Percentiles rank a stretch among this genome's conserved stretches.
Conservation (phyloP, 2,329 filamentous ascomycete species). For the Sporothrix brunneoviolacea region DNA sequence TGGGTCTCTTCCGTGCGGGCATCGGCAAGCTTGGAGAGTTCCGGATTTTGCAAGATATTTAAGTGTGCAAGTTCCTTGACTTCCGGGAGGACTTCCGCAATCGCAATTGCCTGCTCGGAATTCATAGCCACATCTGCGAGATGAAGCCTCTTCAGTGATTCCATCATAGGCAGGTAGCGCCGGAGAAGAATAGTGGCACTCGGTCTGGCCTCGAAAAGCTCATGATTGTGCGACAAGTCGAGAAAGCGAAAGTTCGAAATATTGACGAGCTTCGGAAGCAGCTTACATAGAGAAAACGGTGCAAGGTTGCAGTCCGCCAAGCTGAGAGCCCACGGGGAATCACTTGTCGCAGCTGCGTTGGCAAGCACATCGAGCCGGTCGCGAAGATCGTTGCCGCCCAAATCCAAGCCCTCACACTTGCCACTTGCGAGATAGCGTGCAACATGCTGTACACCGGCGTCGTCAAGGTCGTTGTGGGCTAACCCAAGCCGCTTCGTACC, state of each 20-base stretch:
- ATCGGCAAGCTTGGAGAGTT: constrained; percentile 62
- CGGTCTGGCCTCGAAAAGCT: constrained; percentile 67
- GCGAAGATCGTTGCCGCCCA: constrained; percentile 73
- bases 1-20: constrained; percentile 73
- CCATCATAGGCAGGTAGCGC: constrained; percentile 72
- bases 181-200: constrained; percentile 68
- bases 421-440: constrained; percentile 68
- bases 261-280: constrained; percentile 66
- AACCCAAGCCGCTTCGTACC: constrained; percentile 74
- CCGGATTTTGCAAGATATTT: constrained; percentile 75
- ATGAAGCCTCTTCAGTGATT: constrained; percentile 74
- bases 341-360: constrained; percentile 43
- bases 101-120: constrained; percentile 80
- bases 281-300: constrained; percentile 62
- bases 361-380: constrained; percentile 49
- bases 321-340: constrained; percentile 71
- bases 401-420: constrained; percentile 78
- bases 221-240: constrained; percentile 83
- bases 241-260: constrained; percentile 76
- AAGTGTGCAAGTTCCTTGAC: constrained; percentile 75
- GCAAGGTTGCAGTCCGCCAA: constrained; percentile 78
- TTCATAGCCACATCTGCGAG: constrained; percentile 77
- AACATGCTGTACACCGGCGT: constrained; percentile 68
- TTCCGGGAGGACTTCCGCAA: constrained; percentile 87
- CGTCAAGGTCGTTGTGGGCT: constrained; percentile 72